Base-by-base conservation (phyloP, 331 rosid genomes). In the Telfairia occidentalis region DNA sequence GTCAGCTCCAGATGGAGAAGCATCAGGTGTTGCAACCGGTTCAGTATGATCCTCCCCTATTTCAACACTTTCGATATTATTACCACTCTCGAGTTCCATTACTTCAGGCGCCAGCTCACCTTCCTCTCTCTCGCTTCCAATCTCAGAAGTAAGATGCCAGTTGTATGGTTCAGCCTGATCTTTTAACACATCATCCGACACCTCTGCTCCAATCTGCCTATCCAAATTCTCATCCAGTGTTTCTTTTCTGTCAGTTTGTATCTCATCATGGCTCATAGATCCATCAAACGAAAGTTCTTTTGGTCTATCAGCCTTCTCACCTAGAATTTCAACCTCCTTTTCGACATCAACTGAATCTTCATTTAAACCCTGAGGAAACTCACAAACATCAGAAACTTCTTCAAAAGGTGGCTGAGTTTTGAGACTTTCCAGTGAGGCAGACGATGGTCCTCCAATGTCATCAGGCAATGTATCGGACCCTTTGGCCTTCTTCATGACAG, bases 61-160 rank as follows among this genome's bases (percentile, higher is more conserved):
- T 71, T 90, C 96, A 35, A 84, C 80, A 72, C 78, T 79, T 58
- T 81, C 92, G 11, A 37, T n/a, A 55, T 82, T 86, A 78, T 78
- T 87, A 45, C 84, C 82, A 49, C 88, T 90, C 59, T 90, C 99
- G 29, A 76, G 80, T 71, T 88, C 97, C 38, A 77, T 80, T 46
- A 81, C 78, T 35, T 89, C 98, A 61, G 91, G 91, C 32, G 77
- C 72, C 64, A 92, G 30, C 71, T 95, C 99, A 55, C 99, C 99
- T 85, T 95, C 99, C 81, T 95, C 99, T 86, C 86, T 82, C 49
- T 92, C 97, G 54, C 80, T 54, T 76, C 80, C 83, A 23, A 30
- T 49, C 45, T 86, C 96, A 60, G 83, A 38, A 38, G 78, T 45
- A 40, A 87, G 71, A 70, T 79, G 87, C 81, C 73, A 90, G 78